These are phyloP conservation scores for Cladosporium colombiae DNA, from an alignment of 2,329 filamentous ascomycete species.

Conservation along the genomic window DNA sequence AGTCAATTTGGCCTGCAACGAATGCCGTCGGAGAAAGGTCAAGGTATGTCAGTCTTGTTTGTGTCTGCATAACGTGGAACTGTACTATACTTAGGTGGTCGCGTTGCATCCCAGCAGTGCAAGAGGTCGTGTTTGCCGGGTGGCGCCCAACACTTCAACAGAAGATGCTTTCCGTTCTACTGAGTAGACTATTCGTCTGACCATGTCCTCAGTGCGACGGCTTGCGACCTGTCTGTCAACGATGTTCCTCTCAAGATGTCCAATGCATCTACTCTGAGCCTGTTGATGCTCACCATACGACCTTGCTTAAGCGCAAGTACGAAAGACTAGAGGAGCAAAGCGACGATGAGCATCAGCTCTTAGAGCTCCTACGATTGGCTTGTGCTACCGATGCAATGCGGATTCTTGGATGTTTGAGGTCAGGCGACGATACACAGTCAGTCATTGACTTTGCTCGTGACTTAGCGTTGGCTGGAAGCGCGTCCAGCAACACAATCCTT, in stretches of 20 bases:
- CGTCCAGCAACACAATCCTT: no score
- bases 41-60: not conserved
- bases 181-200: not conserved
- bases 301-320: not conserved
- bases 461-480: not conserved
- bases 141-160: no score
- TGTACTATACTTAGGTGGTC: no score
- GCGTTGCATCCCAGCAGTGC: no score
- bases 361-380: not conserved
- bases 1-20: not conserved
- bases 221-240: not conserved
- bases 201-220: not conserved
- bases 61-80: no score
- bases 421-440: not conserved
- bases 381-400: not conserved
- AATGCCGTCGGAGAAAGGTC: slow-evolving; percentile 1
- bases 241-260: not conserved
- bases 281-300: not conserved
- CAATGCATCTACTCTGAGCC: not conserved
- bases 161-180: no score
- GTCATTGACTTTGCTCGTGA: not conserved
- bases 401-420: not conserved
- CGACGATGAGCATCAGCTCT: not conserved
- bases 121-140: no score
- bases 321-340: not conserved